Base-by-base conservation (phyloP, 2,329 filamentous ascomycete genomes). In the Chalaropsis thielavioides region DNA sequence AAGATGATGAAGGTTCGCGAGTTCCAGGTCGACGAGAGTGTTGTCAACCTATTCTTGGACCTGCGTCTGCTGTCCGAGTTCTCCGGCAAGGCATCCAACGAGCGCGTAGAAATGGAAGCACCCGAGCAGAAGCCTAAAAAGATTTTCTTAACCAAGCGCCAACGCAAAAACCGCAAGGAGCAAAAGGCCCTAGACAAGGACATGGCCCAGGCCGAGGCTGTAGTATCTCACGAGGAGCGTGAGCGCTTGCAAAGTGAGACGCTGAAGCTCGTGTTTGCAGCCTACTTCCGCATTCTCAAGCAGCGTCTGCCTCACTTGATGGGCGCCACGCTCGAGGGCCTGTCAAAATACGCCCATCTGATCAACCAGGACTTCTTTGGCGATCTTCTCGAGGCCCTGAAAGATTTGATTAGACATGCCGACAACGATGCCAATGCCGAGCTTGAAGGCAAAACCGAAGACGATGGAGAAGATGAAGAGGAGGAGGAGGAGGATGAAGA, bases 351-450 rank as follows among this genome's bases (percentile, higher is more conserved):
- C 73, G 87, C 92, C 2, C 94, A 96, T 73, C 81, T 99, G 67
- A 99, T 99, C 80, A 99, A 99, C 77, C 91, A 99, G 72, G 90
- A 99, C 73, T 97, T 99, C 79, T 99, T 99, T 71, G 94, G 92
- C 35, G 94, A 99, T 72, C 81, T 99, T 38, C 83, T 99, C 11
- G 94, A 97, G 75, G 92, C 91, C 0, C 80, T 99, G 46, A 95
- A 95, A 74, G 94, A 99, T 69, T 82, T 99, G 56, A 92, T 97
- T 70, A 83, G 84, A 3, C 84, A 92, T 69, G 87, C 88, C 63
- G 82, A 87, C 71, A 79, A 80, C 0, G 78, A 81, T 17, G 79
- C 79, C 17, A 67, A 67, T 44, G 63, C 63, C 22, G 31, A 59
- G 43, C 15, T 38, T 6, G 64, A 62, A 13, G 64, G 64, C 2